phyloP scores from a whole-genome alignment of 805 yeast genomes.

The Kodamaea laetipori region DNA sequence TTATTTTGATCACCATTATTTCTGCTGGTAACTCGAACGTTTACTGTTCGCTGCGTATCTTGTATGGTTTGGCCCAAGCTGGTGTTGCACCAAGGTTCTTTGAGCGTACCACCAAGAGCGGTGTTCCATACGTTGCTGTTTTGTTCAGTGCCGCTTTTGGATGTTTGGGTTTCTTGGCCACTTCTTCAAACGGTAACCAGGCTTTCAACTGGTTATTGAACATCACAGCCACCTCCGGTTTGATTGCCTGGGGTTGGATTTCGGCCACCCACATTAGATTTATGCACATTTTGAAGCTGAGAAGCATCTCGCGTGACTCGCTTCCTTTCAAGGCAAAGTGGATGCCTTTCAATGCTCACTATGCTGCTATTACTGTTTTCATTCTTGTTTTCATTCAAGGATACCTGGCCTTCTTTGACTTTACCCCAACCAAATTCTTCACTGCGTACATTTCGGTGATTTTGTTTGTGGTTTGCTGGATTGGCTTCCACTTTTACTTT shows the following conservation, averaged over 20 bases:
- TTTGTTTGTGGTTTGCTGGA: constrained; percentile 57
- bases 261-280: constrained; percentile 67
- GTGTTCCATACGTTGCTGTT: constrained; percentile 66
- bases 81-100: constrained; percentile 59
- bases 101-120: constrained; percentile 49
- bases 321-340: constrained; percentile 74
- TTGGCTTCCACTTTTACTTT: constrained; percentile 54
- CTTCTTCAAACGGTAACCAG: constrained; percentile 50
- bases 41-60: constrained; percentile 68
- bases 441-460: constrained; percentile 72
- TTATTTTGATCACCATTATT: constrained; percentile 62
- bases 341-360: constrained; percentile 70
- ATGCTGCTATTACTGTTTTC: constrained; percentile 55
- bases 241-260: constrained; percentile 72
- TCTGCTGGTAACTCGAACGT: constrained; percentile 82
- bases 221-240: constrained; percentile 76
- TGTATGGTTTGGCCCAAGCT: constrained; percentile 64
- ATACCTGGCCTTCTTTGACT: constrained; percentile 58
- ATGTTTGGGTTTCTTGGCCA: constrained; percentile 60
- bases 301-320: constrained; percentile 66
- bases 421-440: constrained; percentile 60
- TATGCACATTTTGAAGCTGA: constrained; percentile 60
- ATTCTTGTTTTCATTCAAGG: constrained; percentile 74
- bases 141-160: constrained; percentile 62
- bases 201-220: constrained; percentile 75